Conservation (phyloP, 1,284 basidiomycete genomes). For the Irpex sp. region DNA sequence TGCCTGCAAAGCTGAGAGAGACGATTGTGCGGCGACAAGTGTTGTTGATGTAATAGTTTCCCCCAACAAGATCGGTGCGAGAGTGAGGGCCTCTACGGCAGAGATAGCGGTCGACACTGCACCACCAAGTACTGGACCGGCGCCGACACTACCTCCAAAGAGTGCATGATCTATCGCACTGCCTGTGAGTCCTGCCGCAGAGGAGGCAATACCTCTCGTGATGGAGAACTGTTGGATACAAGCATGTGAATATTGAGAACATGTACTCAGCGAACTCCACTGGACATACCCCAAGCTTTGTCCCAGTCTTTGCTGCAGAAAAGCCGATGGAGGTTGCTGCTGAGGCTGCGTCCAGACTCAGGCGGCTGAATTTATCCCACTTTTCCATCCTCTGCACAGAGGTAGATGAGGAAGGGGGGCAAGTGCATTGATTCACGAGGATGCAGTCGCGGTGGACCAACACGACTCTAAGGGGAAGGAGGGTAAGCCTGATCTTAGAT, state of each 20-base stretch:
- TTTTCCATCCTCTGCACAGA: slow-evolving; percentile 19
- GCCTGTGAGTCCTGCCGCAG: slow-evolving; percentile 53
- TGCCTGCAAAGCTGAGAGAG: slow-evolving; percentile 65
- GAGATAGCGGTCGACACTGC: slow-evolving; percentile 61
- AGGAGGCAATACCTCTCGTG: slow-evolving; percentile 57
- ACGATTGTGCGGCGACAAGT: slow-evolving; percentile 66
- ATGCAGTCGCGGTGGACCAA: background rate
- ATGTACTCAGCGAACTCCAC: background rate
- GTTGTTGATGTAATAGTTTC: slow-evolving; percentile 77
- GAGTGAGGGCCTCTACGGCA: slow-evolving; percentile 64
- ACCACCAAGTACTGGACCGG: slow-evolving; percentile 51
- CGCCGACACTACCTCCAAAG: slow-evolving; percentile 56
- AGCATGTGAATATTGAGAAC: background rate
- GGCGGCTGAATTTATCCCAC: slow-evolving; percentile 61
- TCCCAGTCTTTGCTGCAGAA: slow-evolving; percentile 61
- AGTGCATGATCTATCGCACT: slow-evolving; percentile 58
- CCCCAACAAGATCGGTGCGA: slow-evolving; percentile 67
- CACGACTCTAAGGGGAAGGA: background rate
- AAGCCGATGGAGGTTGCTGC: slow-evolving; percentile 60
- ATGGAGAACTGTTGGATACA: slow-evolving; percentile 52
- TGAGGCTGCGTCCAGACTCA: slow-evolving; percentile 62
- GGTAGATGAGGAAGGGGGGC: background rate
- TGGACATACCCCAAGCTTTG: slow-evolving; percentile 59
- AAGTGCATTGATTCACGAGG: slow-evolving; percentile 1
- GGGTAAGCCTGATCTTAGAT: background rate